Evolutionary conservation across 2,329 filamentous ascomycete species (phyloP).

Genomic region (Fusarium musae): DNA sequence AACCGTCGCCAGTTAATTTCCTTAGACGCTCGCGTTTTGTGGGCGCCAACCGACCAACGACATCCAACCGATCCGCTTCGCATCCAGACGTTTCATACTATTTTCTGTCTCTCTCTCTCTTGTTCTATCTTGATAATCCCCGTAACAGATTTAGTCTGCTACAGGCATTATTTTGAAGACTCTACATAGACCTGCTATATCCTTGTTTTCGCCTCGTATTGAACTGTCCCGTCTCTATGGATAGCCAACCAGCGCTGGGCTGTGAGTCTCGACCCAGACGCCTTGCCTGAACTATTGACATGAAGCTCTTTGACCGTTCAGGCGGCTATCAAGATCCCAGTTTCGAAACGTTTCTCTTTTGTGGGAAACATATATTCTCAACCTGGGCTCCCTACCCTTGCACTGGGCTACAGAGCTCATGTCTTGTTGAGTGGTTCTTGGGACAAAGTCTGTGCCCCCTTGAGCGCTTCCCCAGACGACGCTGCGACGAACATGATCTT

Average conservation of each 20-base stretch:
- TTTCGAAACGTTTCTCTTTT: conserved; percentile 31
- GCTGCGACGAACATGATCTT: conserved; percentile 6
- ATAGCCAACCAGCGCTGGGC: conserved; percentile 16
- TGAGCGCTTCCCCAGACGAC: conserved; percentile 35
- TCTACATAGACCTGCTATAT: conserved; percentile 3
- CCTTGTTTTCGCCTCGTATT: conserved; percentile 6
- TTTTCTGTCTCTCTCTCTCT: not conserved
- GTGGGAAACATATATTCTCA: conserved; percentile 4
- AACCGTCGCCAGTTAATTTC: conserved; percentile 33
- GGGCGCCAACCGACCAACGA: conserved; percentile 32
- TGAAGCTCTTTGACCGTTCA: conserved; percentile 25
- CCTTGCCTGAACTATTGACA: conserved; percentile 1
- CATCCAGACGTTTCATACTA: conserved; percentile 16
- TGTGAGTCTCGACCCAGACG: conserved; percentile 21
- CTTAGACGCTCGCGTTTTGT: conserved; percentile 33
- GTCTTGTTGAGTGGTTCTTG: conserved; percentile 6
- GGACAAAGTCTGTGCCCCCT: conserved; percentile 14
- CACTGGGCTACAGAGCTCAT: not conserved
- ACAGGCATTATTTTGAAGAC: conserved; percentile 7
- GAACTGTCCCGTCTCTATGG: conserved; percentile 9
- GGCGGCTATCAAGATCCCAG: conserved; percentile 37
- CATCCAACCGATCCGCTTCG: conserved; percentile 29
- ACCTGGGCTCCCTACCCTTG: conserved; percentile 9
- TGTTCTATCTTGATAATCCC: not conserved
- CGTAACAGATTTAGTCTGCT: not conserved